A percentile compares a stretch with the other conserved stretches of the same genome.
phyloP scores from a whole-genome alignment of 192 early-diverging fungal species.

The Obelidium mucronatum region DNA sequence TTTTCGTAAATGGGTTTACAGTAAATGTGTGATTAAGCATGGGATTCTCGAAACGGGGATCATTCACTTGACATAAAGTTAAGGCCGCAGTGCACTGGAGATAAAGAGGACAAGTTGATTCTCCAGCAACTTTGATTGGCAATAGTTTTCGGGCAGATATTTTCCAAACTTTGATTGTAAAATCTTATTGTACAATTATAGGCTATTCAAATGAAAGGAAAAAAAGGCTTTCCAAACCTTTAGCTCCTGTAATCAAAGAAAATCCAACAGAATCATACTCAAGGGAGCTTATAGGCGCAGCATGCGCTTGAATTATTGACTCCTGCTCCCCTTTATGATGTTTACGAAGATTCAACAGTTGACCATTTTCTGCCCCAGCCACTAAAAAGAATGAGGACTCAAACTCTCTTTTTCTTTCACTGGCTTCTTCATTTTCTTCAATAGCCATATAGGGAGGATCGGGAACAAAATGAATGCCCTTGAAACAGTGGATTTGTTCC shows the following conservation, averaged over 20 bases:
- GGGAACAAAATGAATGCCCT: conserved; percentile 13
- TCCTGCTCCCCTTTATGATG: conserved; percentile 18
- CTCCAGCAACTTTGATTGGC: not conserved
- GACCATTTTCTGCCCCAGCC: conserved; percentile 38
- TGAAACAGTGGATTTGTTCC: conserved; percentile 26
- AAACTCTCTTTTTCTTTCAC: conserved; percentile 11
- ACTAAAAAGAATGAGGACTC: conserved; percentile 27
- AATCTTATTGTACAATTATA: conserved; percentile 15
- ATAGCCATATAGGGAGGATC: conserved; percentile 14
- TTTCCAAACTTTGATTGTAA: conserved; percentile 41
- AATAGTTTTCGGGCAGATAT: not conserved
- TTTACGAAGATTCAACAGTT: conserved; percentile 24
- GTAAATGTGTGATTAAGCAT: not conserved
- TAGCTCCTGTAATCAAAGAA: too few relatives aligned
- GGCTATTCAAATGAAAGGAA: too few relatives aligned
- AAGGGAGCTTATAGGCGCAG: conserved; percentile 22
- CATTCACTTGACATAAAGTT: conserved; percentile 1
- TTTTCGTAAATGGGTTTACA: conserved; percentile 13
- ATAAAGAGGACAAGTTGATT: not conserved
- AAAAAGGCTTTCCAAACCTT: too few relatives aligned
- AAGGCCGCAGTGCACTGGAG: not conserved
- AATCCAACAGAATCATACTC: conserved; percentile 32
- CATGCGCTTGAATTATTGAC: conserved; percentile 42
- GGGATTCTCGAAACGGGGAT: not conserved
- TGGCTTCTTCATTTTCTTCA: conserved; percentile 12